Evolutionary conservation across 495 filamentous ascomycete species (phyloP).

Genomic region (Penicillium lagena): DNA sequence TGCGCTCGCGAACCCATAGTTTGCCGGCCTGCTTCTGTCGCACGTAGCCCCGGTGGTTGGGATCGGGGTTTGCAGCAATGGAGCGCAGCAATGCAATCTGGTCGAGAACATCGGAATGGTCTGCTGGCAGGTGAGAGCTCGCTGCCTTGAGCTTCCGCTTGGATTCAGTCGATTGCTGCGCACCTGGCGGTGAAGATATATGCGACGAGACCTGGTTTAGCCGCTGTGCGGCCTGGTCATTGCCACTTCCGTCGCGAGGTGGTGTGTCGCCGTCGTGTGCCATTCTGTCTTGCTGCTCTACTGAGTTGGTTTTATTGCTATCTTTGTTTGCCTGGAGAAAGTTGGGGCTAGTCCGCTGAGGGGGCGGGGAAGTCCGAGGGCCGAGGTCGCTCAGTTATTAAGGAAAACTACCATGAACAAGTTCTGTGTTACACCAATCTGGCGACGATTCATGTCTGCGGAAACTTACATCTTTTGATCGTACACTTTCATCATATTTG

Average conservation of each 20-base stretch:
- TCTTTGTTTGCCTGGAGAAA: background rate
- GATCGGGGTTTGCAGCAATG: constrained; percentile 48
- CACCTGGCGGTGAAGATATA: constrained; percentile 11
- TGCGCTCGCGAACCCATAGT: constrained; percentile 58
- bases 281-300: constrained; percentile 4
- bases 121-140: constrained; percentile 39
- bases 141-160: constrained; percentile 13
- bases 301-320: background rate
- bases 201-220: constrained; percentile 32
- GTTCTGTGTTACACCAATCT: too few relatives aligned
- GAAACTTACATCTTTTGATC: too few relatives aligned
- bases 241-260: constrained; percentile 3
- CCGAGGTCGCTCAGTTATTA: constrained; percentile 9
- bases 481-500: too few relatives aligned
- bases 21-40: constrained; percentile 58
- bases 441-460: too few relatives aligned
- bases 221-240: constrained; percentile 22
- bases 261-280: constrained; percentile 10
- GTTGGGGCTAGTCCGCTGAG: constrained; percentile 1
- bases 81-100: constrained; percentile 43
- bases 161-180: constrained; percentile 3
- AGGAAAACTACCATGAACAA: background rate
- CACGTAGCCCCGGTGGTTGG: constrained; percentile 47
- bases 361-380: constrained; percentile 10
- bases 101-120: constrained; percentile 53